A percentile compares a stretch with the other conserved stretches of the same genome.
Evolutionary conservation across 306 rosid genomes (phyloP).

Genomic region (Oxytropis ochrocephala): DNA sequence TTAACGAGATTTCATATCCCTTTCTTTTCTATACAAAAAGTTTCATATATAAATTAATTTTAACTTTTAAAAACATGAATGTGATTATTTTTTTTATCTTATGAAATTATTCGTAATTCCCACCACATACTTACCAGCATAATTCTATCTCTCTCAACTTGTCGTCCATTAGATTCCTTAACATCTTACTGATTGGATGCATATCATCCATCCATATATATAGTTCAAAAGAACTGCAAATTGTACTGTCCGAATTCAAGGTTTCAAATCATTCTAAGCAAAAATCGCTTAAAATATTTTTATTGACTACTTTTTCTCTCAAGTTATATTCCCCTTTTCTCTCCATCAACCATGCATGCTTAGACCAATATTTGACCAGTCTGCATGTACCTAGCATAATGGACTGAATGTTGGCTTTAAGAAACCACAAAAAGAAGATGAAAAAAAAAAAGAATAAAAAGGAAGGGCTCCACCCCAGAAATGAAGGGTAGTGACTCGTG

Average conservation of each 20-base stretch:
- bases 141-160: neutral
- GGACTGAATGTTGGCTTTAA: neutral
- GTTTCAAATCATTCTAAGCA: neutral
- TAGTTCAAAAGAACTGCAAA: neutral
- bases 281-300: neutral
- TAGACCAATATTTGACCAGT: neutral
- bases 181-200: neutral
- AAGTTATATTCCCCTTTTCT: neutral
- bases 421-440: neutral
- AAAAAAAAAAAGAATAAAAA: neutral
- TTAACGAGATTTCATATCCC: too few species aligned
- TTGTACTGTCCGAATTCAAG: neutral
- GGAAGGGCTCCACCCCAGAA: conserved; percentile 1
- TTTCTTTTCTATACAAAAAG: too few species aligned
- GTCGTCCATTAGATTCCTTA: neutral
- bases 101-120: too few species aligned
- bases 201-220: neutral
- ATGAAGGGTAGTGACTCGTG: conserved; percentile 30
- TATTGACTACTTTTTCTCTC: neutral
- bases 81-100: too few species aligned
- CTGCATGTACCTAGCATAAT: neutral
- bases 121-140: too few species aligned
- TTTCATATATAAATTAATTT: too few species aligned
- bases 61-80: too few species aligned
- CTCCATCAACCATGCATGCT: neutral